Evolutionary conservation across 306 rosid species (phyloP), one percentile per base, ranked within the genome.

Genomic region (Cucurbita pepo): DNA sequence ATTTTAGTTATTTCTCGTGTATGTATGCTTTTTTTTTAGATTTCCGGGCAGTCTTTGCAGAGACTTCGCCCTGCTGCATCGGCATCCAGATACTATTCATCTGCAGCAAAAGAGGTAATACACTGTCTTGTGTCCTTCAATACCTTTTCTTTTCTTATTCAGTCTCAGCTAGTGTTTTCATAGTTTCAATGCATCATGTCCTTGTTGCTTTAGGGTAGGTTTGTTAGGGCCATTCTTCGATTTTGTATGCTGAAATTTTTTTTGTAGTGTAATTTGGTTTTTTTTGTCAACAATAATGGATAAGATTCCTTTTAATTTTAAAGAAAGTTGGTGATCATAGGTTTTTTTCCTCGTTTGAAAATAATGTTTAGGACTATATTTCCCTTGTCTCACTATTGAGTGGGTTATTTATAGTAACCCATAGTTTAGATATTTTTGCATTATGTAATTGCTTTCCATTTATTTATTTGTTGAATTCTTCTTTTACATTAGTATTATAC

Each of bases 31-130:
- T 38, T 37, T 69, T 58, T 56, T 6, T 34, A 71, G 77, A 66
- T 76, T 38, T 71, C 64, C 25, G 80, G 79, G 58, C 63, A 71
- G 77, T 60, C 80, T 60, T 56, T 80, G 83, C 88, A 90, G 89
- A 76, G 44, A 76, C 76, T 91, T 79, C 86, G 85, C 40, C 85
- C 95, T 19, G 85, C 83, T n/a, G 79, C 74, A 16, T 82, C 87
- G 5, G 83, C 96, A 69, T 45, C 82, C 40, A 87, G 98, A 76
- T 56, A 74, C 43, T 87, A 85, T 74, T 81, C 97, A 22, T 82
- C 97, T 52, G 77, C 89, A 0, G 86, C 84, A 2, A 94, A 90
- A 86, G 86, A 88, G 92, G 98, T 90, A 76, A 44, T 77, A 41
- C 21, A 43, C 48, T 38, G 14, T 43, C 56, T 47, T 43, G 19